Conservation (phyloP, 192 early-diverging fungal species). For the Diversispora epigaea region DNA sequence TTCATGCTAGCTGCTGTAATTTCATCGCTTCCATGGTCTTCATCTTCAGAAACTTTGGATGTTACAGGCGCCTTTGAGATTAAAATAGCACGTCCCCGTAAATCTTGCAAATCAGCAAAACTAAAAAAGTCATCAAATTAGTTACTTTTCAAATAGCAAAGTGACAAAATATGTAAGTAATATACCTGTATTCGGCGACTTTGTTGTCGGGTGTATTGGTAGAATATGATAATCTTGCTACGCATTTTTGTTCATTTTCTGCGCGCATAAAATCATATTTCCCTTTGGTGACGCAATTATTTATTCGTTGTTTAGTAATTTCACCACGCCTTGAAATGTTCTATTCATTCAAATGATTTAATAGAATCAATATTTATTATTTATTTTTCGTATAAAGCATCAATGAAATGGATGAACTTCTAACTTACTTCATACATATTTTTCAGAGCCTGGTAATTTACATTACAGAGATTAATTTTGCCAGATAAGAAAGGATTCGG, state of each 20-base stretch:
- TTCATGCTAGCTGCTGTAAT: background rate
- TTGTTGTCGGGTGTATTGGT: background rate
- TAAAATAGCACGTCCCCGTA: conserved; percentile 33
- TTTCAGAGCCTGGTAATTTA: conserved; percentile 14
- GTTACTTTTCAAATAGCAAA: no score
- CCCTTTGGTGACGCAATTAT: conserved; percentile 17
- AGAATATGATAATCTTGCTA: conserved; percentile 23
- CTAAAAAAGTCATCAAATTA: background rate
- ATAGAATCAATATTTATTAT: no score
- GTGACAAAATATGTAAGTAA: no score
- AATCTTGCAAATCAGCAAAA: conserved; percentile 27
- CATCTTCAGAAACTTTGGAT: background rate
- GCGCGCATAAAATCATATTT: conserved; percentile 22
- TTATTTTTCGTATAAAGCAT: no score
- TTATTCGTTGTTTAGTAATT: conserved; percentile 28
- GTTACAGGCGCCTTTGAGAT: conserved; percentile 12
- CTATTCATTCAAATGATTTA: no score
- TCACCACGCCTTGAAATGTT: conserved; percentile 26
- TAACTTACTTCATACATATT: conserved; percentile 10
- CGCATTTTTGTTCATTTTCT: conserved; percentile 7
- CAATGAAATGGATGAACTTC: no score
- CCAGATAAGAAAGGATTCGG: background rate
- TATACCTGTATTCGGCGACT: background rate
- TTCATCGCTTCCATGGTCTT: background rate
- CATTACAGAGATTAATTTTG: conserved; percentile 29